phyloP scores from a whole-genome alignment of 1,284 basidiomycete species.

The Sanghuangporus weigelae region DNA sequence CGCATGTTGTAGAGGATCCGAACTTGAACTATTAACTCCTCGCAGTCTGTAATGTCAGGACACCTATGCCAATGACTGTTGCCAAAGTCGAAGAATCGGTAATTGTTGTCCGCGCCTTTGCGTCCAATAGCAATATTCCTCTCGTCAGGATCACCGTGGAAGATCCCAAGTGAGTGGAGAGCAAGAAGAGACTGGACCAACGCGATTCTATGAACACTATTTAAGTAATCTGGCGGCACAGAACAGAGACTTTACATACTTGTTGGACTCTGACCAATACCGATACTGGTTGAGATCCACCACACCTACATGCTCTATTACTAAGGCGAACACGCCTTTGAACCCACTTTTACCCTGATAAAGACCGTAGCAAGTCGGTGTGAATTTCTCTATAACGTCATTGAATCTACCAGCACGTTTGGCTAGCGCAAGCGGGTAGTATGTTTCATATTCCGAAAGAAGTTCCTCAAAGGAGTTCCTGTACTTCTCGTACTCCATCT shows the following conservation, averaged over 20 bases:
- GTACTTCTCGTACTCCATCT: background rate
- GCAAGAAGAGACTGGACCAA: background rate
- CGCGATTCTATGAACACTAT: background rate
- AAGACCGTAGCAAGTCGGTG: background rate
- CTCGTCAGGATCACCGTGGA: background rate
- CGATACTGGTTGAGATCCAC: background rate
- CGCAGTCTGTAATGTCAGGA: background rate
- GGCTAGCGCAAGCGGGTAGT: background rate
- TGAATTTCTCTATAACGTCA: background rate
- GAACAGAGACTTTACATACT: background rate
- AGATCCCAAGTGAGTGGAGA: background rate
- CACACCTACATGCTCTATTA: background rate
- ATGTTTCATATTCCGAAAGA: background rate
- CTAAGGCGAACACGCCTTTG: background rate
- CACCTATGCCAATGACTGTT: background rate
- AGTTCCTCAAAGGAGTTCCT: background rate
- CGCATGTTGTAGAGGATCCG: background rate
- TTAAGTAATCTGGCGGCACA: background rate
- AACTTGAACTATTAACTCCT: background rate
- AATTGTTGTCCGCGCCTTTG: background rate
- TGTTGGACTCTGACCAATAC: background rate
- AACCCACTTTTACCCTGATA: background rate
- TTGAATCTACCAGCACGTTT: background rate
- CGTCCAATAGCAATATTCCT: background rate
- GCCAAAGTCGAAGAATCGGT: background rate